Evolutionary conservation across 1,284 basidiomycete genomes (phyloP).

Genomic region (Leccinum variabile): DNA sequence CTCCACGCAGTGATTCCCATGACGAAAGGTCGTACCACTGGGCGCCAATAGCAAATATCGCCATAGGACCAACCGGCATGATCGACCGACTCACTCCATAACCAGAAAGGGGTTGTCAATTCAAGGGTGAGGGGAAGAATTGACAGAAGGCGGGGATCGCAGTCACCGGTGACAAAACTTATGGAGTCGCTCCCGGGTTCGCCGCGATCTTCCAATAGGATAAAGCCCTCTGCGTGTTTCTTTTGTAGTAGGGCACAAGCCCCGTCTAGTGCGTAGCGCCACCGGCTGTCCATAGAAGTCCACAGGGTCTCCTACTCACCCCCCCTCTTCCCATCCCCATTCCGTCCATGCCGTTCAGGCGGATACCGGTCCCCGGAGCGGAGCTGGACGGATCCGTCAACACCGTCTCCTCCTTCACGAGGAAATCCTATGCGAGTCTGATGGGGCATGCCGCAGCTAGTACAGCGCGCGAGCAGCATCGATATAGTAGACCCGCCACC

Average conservation of each 20-base stretch:
- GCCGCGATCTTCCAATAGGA: conserved; percentile 11
- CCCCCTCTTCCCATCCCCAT: not conserved
- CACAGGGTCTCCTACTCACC: not conserved
- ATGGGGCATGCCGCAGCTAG: not conserved
- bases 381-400: conserved; percentile 12
- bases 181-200: not conserved
- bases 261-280: not conserved
- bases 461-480: not conserved
- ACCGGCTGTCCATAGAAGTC: not conserved
- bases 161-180: not conserved
- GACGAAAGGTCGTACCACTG: conserved; percentile 2
- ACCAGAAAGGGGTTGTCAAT: conserved; percentile 8
- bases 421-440: not conserved
- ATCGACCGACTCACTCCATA: not conserved
- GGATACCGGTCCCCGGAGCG: conserved; percentile 17
- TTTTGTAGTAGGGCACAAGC: not conserved
- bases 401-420: conserved; percentile 3
- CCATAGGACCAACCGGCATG: not conserved
- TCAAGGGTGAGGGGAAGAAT: not conserved
- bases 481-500: conserved; percentile 1
- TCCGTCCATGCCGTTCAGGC: not conserved
- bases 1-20: not conserved
- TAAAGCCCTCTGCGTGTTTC: conserved; percentile 10
- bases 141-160: not conserved
- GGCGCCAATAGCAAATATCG: conserved; percentile 12